Conservation (phyloP, 331 rosid species). For the Pyracantha coccinea region DNA sequence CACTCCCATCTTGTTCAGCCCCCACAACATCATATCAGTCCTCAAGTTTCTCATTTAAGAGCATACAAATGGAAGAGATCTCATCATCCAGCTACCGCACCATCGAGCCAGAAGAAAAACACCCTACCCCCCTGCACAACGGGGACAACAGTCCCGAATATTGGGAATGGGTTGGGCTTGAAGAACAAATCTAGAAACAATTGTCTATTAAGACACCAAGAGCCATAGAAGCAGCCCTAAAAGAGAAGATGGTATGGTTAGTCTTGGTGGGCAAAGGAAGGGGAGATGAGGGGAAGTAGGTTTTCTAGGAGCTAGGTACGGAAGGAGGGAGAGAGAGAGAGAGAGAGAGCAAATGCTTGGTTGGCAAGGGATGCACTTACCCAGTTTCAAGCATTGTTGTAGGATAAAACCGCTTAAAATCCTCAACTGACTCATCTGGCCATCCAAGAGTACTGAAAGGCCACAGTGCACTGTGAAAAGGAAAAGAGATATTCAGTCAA, state of each 20-base stretch:
- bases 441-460: constrained; percentile 99
- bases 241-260: too few relatives aligned
- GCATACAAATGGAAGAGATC: background rate
- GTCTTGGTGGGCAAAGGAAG: too few relatives aligned
- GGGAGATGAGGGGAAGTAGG: too few relatives aligned
- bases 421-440: constrained; percentile 77
- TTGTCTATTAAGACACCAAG: too few relatives aligned
- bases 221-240: too few relatives aligned
- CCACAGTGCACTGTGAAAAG: constrained; percentile 76
- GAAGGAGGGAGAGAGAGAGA: too few relatives aligned
- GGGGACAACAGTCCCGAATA: too few relatives aligned
- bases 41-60: background rate
- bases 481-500: constrained; percentile 15
- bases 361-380: constrained; percentile 34
- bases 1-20: background rate
- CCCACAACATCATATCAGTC: background rate
- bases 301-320: too few relatives aligned
- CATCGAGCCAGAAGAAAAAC: background rate
- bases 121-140: too few relatives aligned
- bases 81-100: background rate
- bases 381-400: constrained; percentile 98
- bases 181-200: too few relatives aligned
- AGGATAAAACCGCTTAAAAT: constrained; percentile 71
- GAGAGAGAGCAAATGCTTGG: too few relatives aligned
- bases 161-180: too few relatives aligned